Evolutionary conservation across 805 yeast species (phyloP), one percentile per base, ranked within the genome.

Genomic region (Yarrowia sp.): DNA sequence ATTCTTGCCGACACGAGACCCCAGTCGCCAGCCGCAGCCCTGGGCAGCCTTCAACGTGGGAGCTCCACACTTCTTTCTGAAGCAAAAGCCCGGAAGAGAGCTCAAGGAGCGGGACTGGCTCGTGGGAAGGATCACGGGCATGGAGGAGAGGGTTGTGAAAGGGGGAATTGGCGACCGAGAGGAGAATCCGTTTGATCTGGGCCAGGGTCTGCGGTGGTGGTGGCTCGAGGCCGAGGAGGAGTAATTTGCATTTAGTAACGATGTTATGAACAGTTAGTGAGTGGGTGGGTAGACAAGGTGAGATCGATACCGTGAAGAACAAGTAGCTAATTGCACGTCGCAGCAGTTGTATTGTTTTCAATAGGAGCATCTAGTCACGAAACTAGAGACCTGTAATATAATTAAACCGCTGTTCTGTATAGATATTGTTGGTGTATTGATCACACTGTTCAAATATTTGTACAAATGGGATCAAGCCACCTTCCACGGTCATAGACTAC

Each of bases 1-100:
- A 63, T 93, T 93, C 70, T 74, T 93, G 65, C 97, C 96, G 2
- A 90, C 97, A 0, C 75, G 84, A 44, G 80, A 80, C 47, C 81
- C 81, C 62, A 67, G 70, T 31, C 67, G 72, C 25, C 67, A 66
- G 44, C 74, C 74, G 46, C 71, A 73, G 38, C 90, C 93, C 0
- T 93, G 98, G 98, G 97, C 97, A 0, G 96, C 96, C 1, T 93
- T 93, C 76, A 92, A 94, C 66, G 82, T 88, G 62, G 96, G 93
- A 1, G 86, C 90, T 0, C 94, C 96, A 0, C 91, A 92, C 71
- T 91, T 84, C 71, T 86, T 91, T 69, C 75, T 93, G 65, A 82
- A 83, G 58, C 76, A 72, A n/a, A 76, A 78, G 49, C 74, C 74
- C 13, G 70, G 77, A 14, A 68, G 63, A 21, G 66, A 69, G 29